Percentiles rank a stretch among this genome's conserved stretches.
These are phyloP conservation scores for Inga laurina DNA, from an alignment of 306 rosid species.

Conservation along the genomic window DNA sequence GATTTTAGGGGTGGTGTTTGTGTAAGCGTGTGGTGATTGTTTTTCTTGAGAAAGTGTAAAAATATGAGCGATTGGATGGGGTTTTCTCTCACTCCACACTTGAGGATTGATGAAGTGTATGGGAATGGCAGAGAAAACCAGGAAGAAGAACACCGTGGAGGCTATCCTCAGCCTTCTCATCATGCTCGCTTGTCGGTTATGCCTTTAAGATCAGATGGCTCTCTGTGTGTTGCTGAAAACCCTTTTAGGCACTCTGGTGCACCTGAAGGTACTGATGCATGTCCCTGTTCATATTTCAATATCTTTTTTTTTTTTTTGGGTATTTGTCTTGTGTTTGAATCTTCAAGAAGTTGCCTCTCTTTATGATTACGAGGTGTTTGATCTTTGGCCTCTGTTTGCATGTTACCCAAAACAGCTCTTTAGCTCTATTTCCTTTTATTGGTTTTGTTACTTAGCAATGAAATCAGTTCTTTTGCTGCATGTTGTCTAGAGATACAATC, in stretches of 20 bases:
- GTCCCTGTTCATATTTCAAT: neutral
- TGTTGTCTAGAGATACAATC: neutral
- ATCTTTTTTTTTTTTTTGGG: neutral
- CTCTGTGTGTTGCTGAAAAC: constrained; percentile 69
- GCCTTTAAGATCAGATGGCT: constrained; percentile 95
- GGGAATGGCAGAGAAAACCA: constrained; percentile 58
- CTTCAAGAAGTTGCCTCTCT: constrained; percentile 3
- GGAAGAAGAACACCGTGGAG: constrained; percentile 35
- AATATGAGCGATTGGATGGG: constrained; percentile 94
- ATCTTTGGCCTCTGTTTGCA: constrained; percentile 35
- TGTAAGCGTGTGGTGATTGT: neutral
- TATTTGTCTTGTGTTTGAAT: constrained; percentile 11
- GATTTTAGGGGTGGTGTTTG: constrained; percentile 13
- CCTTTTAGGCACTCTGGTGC: constrained; percentile 50
- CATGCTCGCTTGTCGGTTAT: constrained; percentile 53
- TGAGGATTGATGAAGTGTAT: constrained; percentile 75
- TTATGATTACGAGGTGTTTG: neutral
- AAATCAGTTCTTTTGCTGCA: constrained; percentile 14
- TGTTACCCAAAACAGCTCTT: constrained; percentile 28
- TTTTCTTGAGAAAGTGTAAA: constrained; percentile 36
- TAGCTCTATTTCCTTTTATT: constrained; percentile 2
- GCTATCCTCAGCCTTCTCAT: neutral
- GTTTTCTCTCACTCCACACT: constrained; percentile 89
- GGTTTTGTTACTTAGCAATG: neutral
- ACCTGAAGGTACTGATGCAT: constrained; percentile 62